A percentile compares a stretch with the other conserved stretches of the same genome.
Conservation (phyloP, 495 filamentous ascomycete species). For the Pyronema domesticum region DNA sequence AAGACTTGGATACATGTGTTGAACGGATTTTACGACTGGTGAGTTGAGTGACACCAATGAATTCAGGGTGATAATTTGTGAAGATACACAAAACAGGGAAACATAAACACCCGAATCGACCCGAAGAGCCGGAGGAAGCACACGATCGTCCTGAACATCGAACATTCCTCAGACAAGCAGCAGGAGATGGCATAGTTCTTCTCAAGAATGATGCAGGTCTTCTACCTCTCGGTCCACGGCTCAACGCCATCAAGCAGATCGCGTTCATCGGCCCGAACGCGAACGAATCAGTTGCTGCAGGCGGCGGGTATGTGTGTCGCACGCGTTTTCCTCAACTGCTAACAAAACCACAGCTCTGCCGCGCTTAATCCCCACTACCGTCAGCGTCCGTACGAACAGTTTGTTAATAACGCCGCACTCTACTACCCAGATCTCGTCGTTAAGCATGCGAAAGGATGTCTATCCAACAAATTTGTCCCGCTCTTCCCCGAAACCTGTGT, state of each 20-base stretch:
- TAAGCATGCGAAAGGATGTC: slow-evolving; percentile 21
- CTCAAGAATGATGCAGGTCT: slow-evolving; percentile 53
- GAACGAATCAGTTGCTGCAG: slow-evolving; percentile 22
- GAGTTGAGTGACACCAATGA: background rate
- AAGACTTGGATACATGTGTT: slow-evolving; percentile 43
- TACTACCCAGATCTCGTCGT: slow-evolving; percentile 16
- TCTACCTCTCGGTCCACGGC: slow-evolving; percentile 39
- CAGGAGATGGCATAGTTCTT: slow-evolving; percentile 51
- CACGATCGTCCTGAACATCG: slow-evolving; percentile 36
- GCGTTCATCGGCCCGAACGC: slow-evolving; percentile 59
- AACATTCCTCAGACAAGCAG: slow-evolving; percentile 43
- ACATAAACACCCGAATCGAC: slow-evolving; percentile 19
- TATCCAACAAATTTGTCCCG: slow-evolving; percentile 23
- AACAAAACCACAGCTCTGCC: slow-evolving; percentile 13
- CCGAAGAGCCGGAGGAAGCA: slow-evolving; percentile 28
- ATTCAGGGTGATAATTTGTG: background rate
- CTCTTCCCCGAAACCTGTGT: slow-evolving; percentile 23
- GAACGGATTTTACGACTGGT: slow-evolving; percentile 45
- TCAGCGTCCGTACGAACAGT: slow-evolving; percentile 21
- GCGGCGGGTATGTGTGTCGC: slow-evolving; percentile 17
- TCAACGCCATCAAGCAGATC: slow-evolving; percentile 38
- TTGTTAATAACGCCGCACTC: slow-evolving; percentile 11
- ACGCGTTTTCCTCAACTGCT: background rate
- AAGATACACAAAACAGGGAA: slow-evolving; percentile 25
- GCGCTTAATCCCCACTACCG: slow-evolving; percentile 25